Conservation (phyloP, 495 filamentous ascomycete genomes). For the Schizothecium vesticola region DNA sequence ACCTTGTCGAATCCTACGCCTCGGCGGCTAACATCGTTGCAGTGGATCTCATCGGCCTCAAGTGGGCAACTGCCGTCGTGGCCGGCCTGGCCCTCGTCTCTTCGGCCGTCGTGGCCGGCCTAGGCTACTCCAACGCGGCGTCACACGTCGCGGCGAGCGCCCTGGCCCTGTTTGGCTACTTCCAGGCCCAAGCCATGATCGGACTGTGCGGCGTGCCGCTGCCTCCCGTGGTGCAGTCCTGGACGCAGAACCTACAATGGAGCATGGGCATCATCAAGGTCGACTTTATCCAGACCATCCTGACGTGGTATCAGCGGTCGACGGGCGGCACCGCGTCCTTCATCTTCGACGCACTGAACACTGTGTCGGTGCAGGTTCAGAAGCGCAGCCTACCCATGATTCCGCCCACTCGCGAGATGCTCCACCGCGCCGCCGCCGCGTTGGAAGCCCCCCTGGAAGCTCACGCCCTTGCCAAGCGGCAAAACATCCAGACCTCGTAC, state of each 20-base stretch:
- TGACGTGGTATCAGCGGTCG: conserved; percentile 93
- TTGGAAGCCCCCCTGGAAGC: not conserved
- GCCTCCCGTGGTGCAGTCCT: conserved; percentile 83
- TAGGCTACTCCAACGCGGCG: conserved; percentile 92
- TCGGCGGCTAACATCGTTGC: not conserved
- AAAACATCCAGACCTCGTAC: conserved; percentile 42
- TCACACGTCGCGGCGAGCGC: conserved; percentile 93
- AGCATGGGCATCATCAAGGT: conserved; percentile 94
- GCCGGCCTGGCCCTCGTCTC: conserved; percentile 76
- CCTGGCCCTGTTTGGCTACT: conserved; percentile 87
- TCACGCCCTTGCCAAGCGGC: not conserved
- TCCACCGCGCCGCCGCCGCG: not conserved
- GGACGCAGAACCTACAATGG: conserved; percentile 99
- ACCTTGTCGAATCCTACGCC: not conserved
- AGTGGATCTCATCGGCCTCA: conserved; percentile 81
- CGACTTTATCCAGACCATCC: conserved; percentile 78
- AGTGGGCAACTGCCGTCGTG: conserved; percentile 84
- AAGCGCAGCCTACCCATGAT: conserved; percentile 53
- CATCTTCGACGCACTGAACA: conserved; percentile 65
- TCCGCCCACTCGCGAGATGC: not conserved
- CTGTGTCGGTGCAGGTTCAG: conserved; percentile 77
- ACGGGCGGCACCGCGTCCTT: conserved; percentile 86
- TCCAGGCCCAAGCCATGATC: conserved; percentile 94
- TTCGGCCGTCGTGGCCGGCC: conserved; percentile 73
- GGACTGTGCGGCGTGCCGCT: conserved; percentile 80